Base-by-base conservation (phyloP, 768 basidiomycete species). In the Phanerodontia chrysosporium region DNA sequence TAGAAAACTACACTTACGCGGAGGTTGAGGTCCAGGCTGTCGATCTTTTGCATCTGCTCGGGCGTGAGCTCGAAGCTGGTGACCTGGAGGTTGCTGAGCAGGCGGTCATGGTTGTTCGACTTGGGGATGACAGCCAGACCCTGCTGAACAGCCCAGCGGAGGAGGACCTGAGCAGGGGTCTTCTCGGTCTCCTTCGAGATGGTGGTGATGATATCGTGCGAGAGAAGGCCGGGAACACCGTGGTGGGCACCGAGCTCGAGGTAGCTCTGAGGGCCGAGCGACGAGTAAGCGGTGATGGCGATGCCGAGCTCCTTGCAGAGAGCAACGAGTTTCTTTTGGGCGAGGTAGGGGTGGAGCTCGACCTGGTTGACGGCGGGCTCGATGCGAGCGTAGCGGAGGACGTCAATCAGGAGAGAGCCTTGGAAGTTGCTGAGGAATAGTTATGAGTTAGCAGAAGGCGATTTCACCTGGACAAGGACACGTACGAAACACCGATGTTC, bases 401-500 rank as follows among this genome's bases (percentile, higher is more conserved):
- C 77, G 66, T 95, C 93, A 49, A 87, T 74, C 65, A 95, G 77
- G 54, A 92, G 70, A 12, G 82, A 77, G 9, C 89, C 89, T 64
- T 82, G 80, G 75, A 82, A 86, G 76, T 94, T 94, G 67, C 89
- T 92, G 61, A 13, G n/a, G n/a, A 27, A 30, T 14, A 30, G 9
- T 42, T 18, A 32, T 28, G 7, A 22, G 32, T 55, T 36, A 22
- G 18, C 35, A 2, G 30, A 46, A 35, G 18, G 32, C 27, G 13
- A 35, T 46, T 48, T 42, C 4, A n/a, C 3, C 2, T 8, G 28
- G 42, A 25, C 45, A 36, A 58, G 39, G 28, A 42, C 36, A 64
- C 70, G 42, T 64, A 84, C 87, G 85, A 86, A 63, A 92, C 67
- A 58, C 91, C 94, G 64, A 95, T 91, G 68, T 92, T 89, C 77